phyloP scores from a whole-genome alignment of 2,329 filamentous ascomycete genomes.

The Zasmidium cellare region DNA sequence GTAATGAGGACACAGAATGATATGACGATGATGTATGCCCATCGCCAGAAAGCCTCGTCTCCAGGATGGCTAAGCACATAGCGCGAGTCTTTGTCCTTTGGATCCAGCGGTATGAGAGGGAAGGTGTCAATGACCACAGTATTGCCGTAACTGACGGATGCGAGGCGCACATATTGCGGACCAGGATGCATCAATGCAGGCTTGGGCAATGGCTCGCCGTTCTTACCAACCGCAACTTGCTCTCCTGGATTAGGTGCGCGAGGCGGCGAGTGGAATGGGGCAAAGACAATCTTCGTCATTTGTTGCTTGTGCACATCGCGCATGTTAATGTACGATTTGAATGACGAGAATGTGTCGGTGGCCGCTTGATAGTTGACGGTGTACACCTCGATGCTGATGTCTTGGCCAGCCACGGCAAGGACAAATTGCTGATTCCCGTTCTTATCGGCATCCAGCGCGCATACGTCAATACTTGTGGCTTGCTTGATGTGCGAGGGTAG shows the following conservation, averaged over 20 bases:
- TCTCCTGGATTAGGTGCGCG: constrained; percentile 24
- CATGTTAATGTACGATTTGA: constrained; percentile 54
- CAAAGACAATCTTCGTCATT: constrained; percentile 57
- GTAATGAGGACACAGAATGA: constrained; percentile 64
- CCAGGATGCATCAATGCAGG: constrained; percentile 29
- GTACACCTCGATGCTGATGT: constrained; percentile 75
- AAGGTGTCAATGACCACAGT: constrained; percentile 78
- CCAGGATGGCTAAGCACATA: constrained; percentile 67
- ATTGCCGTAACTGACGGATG: constrained; percentile 78
- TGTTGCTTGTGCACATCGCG: constrained; percentile 57
- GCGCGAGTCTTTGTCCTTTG: constrained; percentile 55
- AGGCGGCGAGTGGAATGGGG: constrained; percentile 45
- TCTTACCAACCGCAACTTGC: constrained; percentile 26
- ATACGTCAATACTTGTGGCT: constrained; percentile 75
- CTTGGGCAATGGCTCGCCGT: constrained; percentile 17
- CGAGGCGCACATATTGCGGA: constrained; percentile 70
- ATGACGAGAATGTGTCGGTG: constrained; percentile 47
- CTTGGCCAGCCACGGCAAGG: constrained; percentile 76
- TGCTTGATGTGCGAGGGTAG: constrained; percentile 70
- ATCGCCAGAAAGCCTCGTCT: constrained; percentile 53
- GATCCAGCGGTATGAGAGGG: constrained; percentile 57
- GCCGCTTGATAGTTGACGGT: constrained; percentile 69
- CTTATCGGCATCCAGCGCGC: constrained; percentile 61
- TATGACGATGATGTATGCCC: constrained; percentile 57
- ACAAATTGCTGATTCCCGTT: constrained; percentile 72